Evolutionary conservation across 2,329 filamentous ascomycete species (phyloP), one percentile per base, ranked within the genome.

Genomic region (Arthrinium phaeospermum): DNA sequence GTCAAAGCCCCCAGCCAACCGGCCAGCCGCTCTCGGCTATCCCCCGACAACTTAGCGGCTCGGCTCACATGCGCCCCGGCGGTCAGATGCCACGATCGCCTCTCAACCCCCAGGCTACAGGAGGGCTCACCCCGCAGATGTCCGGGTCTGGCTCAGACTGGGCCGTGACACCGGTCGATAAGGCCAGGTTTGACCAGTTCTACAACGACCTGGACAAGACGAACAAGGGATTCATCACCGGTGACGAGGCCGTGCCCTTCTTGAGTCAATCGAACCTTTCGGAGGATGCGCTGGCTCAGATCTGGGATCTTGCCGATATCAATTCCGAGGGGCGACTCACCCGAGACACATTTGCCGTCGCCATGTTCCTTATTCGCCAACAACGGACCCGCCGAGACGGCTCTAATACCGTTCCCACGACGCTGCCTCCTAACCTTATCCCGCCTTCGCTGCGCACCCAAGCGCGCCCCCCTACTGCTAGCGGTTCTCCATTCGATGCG

Each of bases 301-400:
- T 99, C 75, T 99, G 96, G 96, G 96, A 99, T 81, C 89, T 99
- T 44, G 93, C 96, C 19, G 96, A 99, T 82, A 94, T 98, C 82
- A 94, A 94, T 79, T 96, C 94, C 10, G 93, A 95, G 76, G 96
- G 96, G 14, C 92, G 93, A 72, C 86, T 99, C 72, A 95, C 89
- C 67, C 91, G 90, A 77, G 96, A 99, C 76, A 95, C 98, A 78
- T 99, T 99, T 80, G 95, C 96, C 0, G 95, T 99, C 67, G 96
- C 96, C 70, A 98, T 99, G 95, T 97, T 97, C 80, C 87, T 99
- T 69, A 98, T 99, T 77, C 91, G 95, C 74, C 94, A 97, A 81
- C 95, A 98, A 81, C 90, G 95, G 71, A 93, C 89, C 75, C 92
- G 91, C 74, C 90, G 91, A 72, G 90, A 92, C 71, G 84, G 84